A percentile compares a stretch with the other conserved stretches of the same genome.
Evolutionary conservation across 495 filamentous ascomycete species (phyloP).

Genomic region (Hamigera avellanea): DNA sequence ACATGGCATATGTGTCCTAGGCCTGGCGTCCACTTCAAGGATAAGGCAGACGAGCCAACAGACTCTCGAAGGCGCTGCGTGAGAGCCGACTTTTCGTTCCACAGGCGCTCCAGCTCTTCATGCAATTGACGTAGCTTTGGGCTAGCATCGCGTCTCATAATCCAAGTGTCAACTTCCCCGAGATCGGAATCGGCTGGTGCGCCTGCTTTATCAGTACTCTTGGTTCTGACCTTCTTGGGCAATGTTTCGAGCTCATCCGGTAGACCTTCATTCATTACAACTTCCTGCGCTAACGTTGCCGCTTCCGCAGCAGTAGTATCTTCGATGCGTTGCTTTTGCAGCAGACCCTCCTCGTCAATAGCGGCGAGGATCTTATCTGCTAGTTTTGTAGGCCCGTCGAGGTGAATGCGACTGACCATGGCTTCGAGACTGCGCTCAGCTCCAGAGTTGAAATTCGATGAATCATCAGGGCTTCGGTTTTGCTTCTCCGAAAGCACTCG

Average conservation of each 20-base stretch:
- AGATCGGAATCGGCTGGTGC: slow-evolving; percentile 18
- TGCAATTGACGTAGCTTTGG: slow-evolving; percentile 53
- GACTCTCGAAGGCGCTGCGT: slow-evolving; percentile 45
- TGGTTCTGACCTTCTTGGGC: slow-evolving; percentile 31
- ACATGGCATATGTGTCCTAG: slow-evolving; percentile 86
- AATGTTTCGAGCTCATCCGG: slow-evolving; percentile 33
- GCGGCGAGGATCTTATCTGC: slow-evolving; percentile 59
- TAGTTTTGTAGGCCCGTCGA: slow-evolving; percentile 56
- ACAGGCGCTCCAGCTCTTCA: slow-evolving; percentile 43
- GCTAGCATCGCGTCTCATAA: slow-evolving; percentile 72
- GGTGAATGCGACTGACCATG: slow-evolving; percentile 49
- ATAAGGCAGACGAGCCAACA: slow-evolving; percentile 48
- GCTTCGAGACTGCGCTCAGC: slow-evolving; percentile 27
- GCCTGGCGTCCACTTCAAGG: slow-evolving; percentile 71
- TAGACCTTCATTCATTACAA: slow-evolving; percentile 48
- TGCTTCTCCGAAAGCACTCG: slow-evolving; percentile 23
- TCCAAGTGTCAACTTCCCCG: slow-evolving; percentile 54
- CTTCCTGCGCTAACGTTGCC: slow-evolving; percentile 54
- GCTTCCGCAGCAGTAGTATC: slow-evolving; percentile 58
- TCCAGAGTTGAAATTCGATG: slow-evolving; percentile 6
- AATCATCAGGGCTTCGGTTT: slow-evolving; percentile 3
- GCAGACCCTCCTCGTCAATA: slow-evolving; percentile 88
- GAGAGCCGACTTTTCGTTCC: slow-evolving; percentile 45
- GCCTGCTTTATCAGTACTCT: slow-evolving; percentile 16
- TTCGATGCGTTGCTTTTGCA: slow-evolving; percentile 64